Evolutionary conservation across 805 yeast genomes (phyloP).

Genomic region (Naumovozyma castellii): DNA sequence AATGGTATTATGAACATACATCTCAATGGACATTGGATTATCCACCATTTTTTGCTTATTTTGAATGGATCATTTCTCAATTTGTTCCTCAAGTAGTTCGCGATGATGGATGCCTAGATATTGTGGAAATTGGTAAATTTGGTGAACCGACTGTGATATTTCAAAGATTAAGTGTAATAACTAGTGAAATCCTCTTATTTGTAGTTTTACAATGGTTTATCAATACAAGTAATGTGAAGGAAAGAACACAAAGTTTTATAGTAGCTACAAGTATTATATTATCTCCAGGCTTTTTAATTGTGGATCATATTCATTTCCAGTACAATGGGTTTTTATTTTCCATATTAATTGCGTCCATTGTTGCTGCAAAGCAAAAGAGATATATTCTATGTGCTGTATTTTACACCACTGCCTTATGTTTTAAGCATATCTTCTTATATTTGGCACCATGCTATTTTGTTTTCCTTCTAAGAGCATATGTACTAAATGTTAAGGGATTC

Average conservation of each 20-base stretch:
- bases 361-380: conserved; percentile 52
- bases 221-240: conserved; percentile 35
- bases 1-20: conserved; percentile 78
- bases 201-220: conserved; percentile 64
- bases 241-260: conserved; percentile 46
- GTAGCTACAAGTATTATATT: conserved; percentile 73
- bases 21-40: conserved; percentile 92
- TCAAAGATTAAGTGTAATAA: conserved; percentile 73
- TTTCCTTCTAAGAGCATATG: conserved; percentile 66
- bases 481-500: conserved; percentile 35
- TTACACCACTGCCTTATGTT: conserved; percentile 74
- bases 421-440: conserved; percentile 88
- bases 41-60: conserved; percentile 96
- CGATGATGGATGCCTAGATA: conserved; percentile 68
- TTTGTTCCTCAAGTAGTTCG: conserved; percentile 56
- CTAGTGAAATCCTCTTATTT: conserved; percentile 65
- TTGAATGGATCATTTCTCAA: conserved; percentile 71
- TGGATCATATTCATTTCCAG: conserved; percentile 95
- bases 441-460: conserved; percentile 91
- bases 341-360: conserved; percentile 60
- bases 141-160: conserved; percentile 73
- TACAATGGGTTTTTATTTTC: conserved; percentile 93
- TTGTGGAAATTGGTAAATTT: conserved; percentile 55
- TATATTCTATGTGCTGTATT: conserved; percentile 54
- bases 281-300: conserved; percentile 81